Percentiles rank a stretch among this genome's conserved stretches.
phyloP scores from a whole-genome alignment of 1,139 yeast species.

The Yueomyces sp. region DNA sequence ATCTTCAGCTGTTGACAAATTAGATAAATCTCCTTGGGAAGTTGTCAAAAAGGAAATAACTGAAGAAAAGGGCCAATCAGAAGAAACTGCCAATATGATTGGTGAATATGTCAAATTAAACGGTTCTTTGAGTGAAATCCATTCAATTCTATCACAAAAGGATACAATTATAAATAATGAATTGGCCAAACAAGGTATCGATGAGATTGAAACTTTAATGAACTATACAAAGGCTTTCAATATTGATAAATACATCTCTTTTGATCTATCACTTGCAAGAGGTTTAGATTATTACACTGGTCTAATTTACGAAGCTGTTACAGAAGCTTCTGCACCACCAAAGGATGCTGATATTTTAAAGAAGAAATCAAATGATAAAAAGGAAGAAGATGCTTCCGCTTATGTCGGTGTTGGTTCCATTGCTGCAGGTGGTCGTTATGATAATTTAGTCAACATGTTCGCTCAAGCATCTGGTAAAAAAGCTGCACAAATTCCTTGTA shows the following conservation, averaged over 20 bases:
- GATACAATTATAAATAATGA: slow-evolving; percentile 48
- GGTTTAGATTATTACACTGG: slow-evolving; percentile 98
- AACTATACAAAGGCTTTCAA: slow-evolving; percentile 74
- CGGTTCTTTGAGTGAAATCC: slow-evolving; percentile 63
- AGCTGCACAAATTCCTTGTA: slow-evolving; percentile 79
- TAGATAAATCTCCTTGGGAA: slow-evolving; percentile 92
- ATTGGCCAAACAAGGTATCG: slow-evolving; percentile 67
- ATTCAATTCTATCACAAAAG: slow-evolving; percentile 42
- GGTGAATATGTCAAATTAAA: slow-evolving; percentile 81
- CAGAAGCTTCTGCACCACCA: slow-evolving; percentile 92
- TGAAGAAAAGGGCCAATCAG: slow-evolving; percentile 79
- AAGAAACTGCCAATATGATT: slow-evolving; percentile 82
- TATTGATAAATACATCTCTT: slow-evolving; percentile 51
- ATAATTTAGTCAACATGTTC: slow-evolving; percentile 92
- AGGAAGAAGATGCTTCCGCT: slow-evolving; percentile 77
- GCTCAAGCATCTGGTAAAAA: slow-evolving; percentile 69
- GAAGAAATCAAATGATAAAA: slow-evolving; percentile 33
- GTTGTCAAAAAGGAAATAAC: slow-evolving; percentile 86
- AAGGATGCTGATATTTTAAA: slow-evolving; percentile 55
- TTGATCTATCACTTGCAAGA: slow-evolving; percentile 90
- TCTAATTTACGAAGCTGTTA: slow-evolving; percentile 88
- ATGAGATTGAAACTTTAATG: slow-evolving; percentile 64
- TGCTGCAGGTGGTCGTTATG: slow-evolving; percentile 98
- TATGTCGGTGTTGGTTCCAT: slow-evolving; percentile 97
- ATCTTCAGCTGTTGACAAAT: slow-evolving; percentile 90